Evolutionary conservation across 495 filamentous ascomycete genomes (phyloP).

Genomic region (Sabuloglossum arenarium): DNA sequence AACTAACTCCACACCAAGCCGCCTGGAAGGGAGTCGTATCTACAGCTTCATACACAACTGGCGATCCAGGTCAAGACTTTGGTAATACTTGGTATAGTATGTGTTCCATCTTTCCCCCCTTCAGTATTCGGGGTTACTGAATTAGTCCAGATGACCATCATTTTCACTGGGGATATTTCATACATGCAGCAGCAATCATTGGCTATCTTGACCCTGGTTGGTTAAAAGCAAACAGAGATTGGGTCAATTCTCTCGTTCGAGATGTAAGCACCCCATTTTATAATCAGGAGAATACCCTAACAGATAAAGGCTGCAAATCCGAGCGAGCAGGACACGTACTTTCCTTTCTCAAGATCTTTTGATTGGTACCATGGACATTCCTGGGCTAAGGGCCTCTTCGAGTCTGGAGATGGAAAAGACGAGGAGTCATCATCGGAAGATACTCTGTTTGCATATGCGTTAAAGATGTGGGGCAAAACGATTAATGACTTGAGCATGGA

Average conservation of each 20-base stretch:
- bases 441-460: slow-evolving; percentile 63
- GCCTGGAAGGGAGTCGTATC: slow-evolving; percentile 79
- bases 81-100: slow-evolving; percentile 60
- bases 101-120: background rate
- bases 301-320: slow-evolving; percentile 44
- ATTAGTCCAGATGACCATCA: slow-evolving; percentile 52
- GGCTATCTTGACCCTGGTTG: slow-evolving; percentile 60
- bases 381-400: slow-evolving; percentile 90
- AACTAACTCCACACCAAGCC: slow-evolving; percentile 13
- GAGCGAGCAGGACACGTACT: slow-evolving; percentile 42
- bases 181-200: slow-evolving; percentile 73
- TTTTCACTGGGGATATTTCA: slow-evolving; percentile 83
- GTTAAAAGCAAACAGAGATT: slow-evolving; percentile 51
- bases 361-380: slow-evolving; percentile 94
- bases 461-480: slow-evolving; percentile 85
- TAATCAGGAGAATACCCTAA: background rate
- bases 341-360: slow-evolving; percentile 71
- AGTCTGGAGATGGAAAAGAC: slow-evolving; percentile 78
- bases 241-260: slow-evolving; percentile 58
- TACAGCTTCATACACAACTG: slow-evolving; percentile 52
- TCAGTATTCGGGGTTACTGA: background rate
- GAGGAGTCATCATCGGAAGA: slow-evolving; percentile 87
- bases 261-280: slow-evolving; percentile 21
- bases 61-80: slow-evolving; percentile 52
- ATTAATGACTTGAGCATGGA: slow-evolving; percentile 62